Conservation (phyloP, 306 rosid species). For the Dryas drummondii region DNA sequence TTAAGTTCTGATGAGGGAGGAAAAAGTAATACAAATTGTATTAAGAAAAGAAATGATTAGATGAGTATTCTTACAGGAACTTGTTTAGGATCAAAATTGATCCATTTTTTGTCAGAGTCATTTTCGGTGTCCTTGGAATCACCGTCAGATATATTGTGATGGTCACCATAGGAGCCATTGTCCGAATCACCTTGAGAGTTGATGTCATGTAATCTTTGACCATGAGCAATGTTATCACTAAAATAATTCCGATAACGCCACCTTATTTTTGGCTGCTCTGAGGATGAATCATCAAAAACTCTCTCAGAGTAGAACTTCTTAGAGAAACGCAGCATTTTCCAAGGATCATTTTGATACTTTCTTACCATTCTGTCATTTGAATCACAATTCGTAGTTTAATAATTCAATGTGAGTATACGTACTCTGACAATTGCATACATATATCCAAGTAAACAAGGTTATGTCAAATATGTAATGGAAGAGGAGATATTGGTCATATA, state of each 20-base stretch:
- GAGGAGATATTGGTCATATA: not conserved
- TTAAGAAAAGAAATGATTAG: not conserved
- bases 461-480: not conserved
- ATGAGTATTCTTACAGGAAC: conserved; percentile 46
- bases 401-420: not conserved
- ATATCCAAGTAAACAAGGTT: not conserved
- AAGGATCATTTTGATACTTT: conserved; percentile 46
- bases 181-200: conserved; percentile 32
- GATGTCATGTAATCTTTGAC: conserved; percentile 35
- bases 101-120: conserved; percentile 30
- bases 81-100: conserved; percentile 35
- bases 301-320: conserved; percentile 72
- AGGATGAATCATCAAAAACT: conserved; percentile 67
- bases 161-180: conserved; percentile 32
- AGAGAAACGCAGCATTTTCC: conserved; percentile 47
- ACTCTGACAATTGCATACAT: conserved; percentile 1
- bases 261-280: conserved; percentile 54
- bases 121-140: conserved; percentile 8
- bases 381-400: conserved; percentile 10
- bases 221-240: conserved; percentile 45
- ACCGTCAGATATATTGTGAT: conserved; percentile 30
- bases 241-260: conserved; percentile 82
- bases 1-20: not conserved
- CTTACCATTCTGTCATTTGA: conserved; percentile 58
- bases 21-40: not conserved